A percentile compares a stretch with the other conserved stretches of the same genome.
Evolutionary conservation across 148 eudicot genomes (phyloP).

Genomic region (Oxyria digyna): DNA sequence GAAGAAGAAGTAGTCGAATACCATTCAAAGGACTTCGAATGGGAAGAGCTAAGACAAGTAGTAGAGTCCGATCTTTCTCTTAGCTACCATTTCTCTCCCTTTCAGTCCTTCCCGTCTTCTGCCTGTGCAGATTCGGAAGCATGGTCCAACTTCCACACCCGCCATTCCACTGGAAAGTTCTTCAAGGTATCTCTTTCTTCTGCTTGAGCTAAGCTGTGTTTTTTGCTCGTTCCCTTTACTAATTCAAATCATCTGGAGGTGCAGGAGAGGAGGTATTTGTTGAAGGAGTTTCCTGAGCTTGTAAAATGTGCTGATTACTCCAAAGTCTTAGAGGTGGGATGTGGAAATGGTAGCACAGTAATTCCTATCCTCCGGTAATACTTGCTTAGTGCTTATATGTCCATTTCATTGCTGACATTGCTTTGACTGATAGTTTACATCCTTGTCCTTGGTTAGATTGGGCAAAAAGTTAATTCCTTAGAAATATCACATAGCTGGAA

Average conservation of each 20-base stretch:
- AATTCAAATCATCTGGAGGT: background rate
- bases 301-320: slow-evolving; percentile 39
- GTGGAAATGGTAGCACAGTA: slow-evolving; percentile 83
- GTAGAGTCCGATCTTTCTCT: slow-evolving; percentile 45
- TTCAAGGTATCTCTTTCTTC: slow-evolving; percentile 45
- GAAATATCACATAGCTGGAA: background rate
- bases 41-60: slow-evolving; percentile 48
- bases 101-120: background rate
- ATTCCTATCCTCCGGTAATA: slow-evolving; percentile 66
- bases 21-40: slow-evolving; percentile 78
- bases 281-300: slow-evolving; percentile 83
- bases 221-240: background rate
- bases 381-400: background rate
- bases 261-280: slow-evolving; percentile 70
- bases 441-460: background rate
- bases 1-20: slow-evolving; percentile 39
- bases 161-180: slow-evolving; percentile 84
- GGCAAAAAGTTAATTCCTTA: background rate
- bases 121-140: slow-evolving; percentile 32
- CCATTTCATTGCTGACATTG: background rate
- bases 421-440: background rate
- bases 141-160: slow-evolving; percentile 72
- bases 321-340: slow-evolving; percentile 72
- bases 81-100: slow-evolving; percentile 41
- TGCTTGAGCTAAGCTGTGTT: background rate